Percentiles rank a stretch among this genome's conserved stretches.
Evolutionary conservation across 805 yeast genomes (phyloP).

Genomic region (Schizosaccharomyces lindneri): DNA sequence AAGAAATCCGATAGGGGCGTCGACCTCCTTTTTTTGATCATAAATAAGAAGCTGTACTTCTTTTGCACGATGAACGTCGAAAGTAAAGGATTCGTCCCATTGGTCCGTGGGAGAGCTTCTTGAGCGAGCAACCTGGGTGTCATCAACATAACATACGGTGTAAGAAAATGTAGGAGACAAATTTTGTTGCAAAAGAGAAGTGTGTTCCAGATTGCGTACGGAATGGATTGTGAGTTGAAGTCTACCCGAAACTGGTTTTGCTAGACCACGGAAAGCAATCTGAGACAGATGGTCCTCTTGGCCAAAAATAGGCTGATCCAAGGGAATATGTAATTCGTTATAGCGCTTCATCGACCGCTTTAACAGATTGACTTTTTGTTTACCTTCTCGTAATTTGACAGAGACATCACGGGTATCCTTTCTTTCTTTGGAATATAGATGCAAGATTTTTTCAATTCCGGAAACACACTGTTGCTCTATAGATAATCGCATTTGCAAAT

Average conservation of each 20-base stretch:
- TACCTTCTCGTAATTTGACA: not conserved
- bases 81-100: not conserved
- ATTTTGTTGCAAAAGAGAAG: not conserved
- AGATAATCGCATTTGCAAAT: not conserved
- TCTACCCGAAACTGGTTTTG: not conserved
- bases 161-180: not conserved
- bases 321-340: not conserved
- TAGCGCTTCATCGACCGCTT: not conserved
- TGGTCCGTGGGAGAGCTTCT: not conserved
- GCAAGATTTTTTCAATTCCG: not conserved
- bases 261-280: not conserved
- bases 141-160: not conserved
- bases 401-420: not conserved
- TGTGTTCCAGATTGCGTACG: not conserved
- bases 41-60: not conserved
- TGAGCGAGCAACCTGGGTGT: not conserved
- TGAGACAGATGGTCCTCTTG: slow-evolving; percentile 1
- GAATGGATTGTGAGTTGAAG: not conserved
- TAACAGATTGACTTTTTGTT: not conserved
- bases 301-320: not conserved
- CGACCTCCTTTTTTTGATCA: slow-evolving; percentile 19
- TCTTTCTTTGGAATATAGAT: not conserved
- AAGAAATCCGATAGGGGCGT: slow-evolving; percentile 79
- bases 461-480: not conserved
- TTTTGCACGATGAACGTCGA: not conserved